Evolutionary conservation across 345 rosid genomes (phyloP).

Genomic region (Melastoma malabathricum): DNA sequence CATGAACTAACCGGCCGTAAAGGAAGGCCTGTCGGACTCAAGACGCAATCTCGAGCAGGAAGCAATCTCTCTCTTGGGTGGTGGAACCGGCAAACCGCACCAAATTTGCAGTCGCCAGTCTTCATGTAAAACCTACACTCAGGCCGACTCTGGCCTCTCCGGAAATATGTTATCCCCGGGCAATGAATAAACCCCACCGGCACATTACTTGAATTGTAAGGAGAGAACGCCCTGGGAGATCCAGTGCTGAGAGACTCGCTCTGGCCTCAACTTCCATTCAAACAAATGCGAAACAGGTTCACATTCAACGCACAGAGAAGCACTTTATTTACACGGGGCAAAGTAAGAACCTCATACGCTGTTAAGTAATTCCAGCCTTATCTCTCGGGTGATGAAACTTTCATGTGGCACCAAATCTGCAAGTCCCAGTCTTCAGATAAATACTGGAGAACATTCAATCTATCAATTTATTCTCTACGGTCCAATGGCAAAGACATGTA

Average conservation of each 20-base stretch:
- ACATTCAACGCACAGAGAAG: not conserved
- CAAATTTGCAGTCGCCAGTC: slow-evolving; percentile 97
- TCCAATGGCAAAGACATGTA: too few relatives aligned
- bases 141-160: slow-evolving; percentile 90
- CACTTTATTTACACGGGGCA: slow-evolving; percentile 4
- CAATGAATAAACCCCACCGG: slow-evolving; percentile 66
- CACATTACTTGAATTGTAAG: slow-evolving; percentile 46
- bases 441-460: slow-evolving; percentile 32
- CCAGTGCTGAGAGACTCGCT: slow-evolving; percentile 41
- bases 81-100: slow-evolving; percentile 88
- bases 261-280: slow-evolving; percentile 47
- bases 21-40: slow-evolving; percentile 88
- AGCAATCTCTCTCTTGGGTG: slow-evolving; percentile 90
- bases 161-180: slow-evolving; percentile 86
- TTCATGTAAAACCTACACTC: slow-evolving; percentile 97
- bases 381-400: slow-evolving; percentile 98
- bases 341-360: slow-evolving; percentile 8
- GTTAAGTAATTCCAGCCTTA: slow-evolving; percentile 62
- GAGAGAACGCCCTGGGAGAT: slow-evolving; percentile 49
- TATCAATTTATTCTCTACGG: too few relatives aligned
- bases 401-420: slow-evolving; percentile 99
- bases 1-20: slow-evolving; percentile 67
- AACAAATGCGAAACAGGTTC: not conserved
- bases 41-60: slow-evolving; percentile 84
- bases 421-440: slow-evolving; percentile 96